Conservation (phyloP, 1,139 yeast species). For the Magnusiomyces suaveolens region DNA sequence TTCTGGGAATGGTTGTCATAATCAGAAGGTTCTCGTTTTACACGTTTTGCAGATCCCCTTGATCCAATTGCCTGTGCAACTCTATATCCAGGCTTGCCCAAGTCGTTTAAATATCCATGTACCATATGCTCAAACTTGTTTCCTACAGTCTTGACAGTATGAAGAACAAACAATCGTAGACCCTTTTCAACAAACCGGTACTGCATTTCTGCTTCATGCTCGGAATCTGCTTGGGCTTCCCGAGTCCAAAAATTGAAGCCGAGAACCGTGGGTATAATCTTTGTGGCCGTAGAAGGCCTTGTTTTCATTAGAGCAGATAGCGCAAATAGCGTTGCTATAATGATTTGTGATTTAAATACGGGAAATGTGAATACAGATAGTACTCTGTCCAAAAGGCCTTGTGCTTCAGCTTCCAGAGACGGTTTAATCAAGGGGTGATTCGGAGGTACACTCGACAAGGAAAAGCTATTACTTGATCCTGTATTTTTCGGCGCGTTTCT, state of each 20-base stretch:
- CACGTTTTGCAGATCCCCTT: neutral
- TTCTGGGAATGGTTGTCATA: neutral
- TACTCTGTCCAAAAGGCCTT: constrained; percentile 55
- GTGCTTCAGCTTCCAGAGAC: constrained; percentile 61
- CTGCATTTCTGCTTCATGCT: constrained; percentile 24
- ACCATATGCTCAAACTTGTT: constrained; percentile 21
- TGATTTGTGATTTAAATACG: constrained; percentile 18
- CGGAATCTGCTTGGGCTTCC: constrained; percentile 16
- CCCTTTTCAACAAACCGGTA: constrained; percentile 33
- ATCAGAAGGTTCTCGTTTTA: constrained; percentile 8
- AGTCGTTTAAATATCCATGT: constrained; percentile 26
- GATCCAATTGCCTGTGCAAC: constrained; percentile 20
- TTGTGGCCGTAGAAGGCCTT: constrained; percentile 28
- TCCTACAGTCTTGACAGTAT: constrained; percentile 22
- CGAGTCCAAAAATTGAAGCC: constrained; percentile 29
- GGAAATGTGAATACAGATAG: constrained; percentile 46
- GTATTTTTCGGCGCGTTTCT: neutral
- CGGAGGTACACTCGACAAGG: constrained; percentile 49
- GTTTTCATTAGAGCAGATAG: constrained; percentile 28
- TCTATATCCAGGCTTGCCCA: constrained; percentile 24
- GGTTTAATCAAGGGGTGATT: constrained; percentile 59
- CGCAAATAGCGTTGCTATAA: constrained; percentile 34
- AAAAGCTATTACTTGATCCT: constrained; percentile 34
- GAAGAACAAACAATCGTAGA: constrained; percentile 29
- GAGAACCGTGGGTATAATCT: constrained; percentile 29